These are phyloP conservation scores for Naganishia liquefaciens DNA, from an alignment of 1,284 basidiomycete genomes.

Conservation along the genomic window DNA sequence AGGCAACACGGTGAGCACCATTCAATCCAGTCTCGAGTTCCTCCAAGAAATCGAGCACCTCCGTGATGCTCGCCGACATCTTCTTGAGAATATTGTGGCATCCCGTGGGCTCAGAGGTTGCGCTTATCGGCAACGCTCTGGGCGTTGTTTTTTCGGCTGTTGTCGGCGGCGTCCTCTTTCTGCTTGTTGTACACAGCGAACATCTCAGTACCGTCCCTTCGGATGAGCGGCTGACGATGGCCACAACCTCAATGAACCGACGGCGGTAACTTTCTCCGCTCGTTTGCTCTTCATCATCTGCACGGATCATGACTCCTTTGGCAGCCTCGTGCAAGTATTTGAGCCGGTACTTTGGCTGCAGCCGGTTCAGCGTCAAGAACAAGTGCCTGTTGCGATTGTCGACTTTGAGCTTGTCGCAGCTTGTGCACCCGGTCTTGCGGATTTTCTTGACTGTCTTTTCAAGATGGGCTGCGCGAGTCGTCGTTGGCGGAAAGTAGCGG, in stretches of 20 bases:
- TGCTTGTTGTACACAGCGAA: slow-evolving; percentile 96
- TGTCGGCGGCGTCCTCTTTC: slow-evolving; percentile 64
- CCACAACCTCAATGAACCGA: slow-evolving; percentile 92
- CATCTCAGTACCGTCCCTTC: slow-evolving; percentile 94
- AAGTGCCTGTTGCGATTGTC: slow-evolving; percentile 63
- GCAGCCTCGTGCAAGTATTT: slow-evolving; percentile 79
- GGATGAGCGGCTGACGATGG: slow-evolving; percentile 81
- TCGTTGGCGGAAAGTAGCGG: no score
- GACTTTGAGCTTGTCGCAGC: slow-evolving; percentile 96
- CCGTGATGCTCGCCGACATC: slow-evolving; percentile 86
- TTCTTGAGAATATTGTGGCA: slow-evolving; percentile 91
- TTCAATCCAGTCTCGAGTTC: slow-evolving; percentile 99
- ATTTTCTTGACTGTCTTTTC: slow-evolving; percentile 99
- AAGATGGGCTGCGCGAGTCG: slow-evolving; percentile 92
- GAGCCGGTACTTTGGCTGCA: slow-evolving; percentile 85
- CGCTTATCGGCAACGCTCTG: slow-evolving; percentile 87
- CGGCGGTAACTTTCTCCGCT: slow-evolving; percentile 58
- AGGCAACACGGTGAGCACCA: slow-evolving; percentile 97
- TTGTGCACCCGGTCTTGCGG: slow-evolving; percentile 96
- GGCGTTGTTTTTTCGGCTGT: slow-evolving; percentile 62
- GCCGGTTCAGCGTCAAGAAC: slow-evolving; percentile 50
- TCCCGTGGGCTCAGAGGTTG: slow-evolving; percentile 79
- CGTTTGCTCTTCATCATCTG: slow-evolving; percentile 74
- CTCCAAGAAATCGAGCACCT: slow-evolving; percentile 86
- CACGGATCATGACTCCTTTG: slow-evolving; percentile 65